phyloP scores from a whole-genome alignment of 2,329 filamentous ascomycete species.

The Xylariaceae sp. region DNA sequence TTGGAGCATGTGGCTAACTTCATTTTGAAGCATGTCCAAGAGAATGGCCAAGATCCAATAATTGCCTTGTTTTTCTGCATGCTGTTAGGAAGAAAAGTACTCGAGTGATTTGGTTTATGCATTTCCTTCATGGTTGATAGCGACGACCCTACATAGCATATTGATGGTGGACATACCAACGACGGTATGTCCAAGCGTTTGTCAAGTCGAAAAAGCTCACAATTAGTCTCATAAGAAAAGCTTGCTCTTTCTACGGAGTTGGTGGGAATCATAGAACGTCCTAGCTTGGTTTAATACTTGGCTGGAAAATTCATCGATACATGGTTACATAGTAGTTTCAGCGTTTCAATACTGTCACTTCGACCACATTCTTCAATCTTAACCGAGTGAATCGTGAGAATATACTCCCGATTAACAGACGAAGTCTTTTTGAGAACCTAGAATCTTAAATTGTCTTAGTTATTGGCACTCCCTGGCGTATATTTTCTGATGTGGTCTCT shows the following conservation, averaged over 20 bases:
- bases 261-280: background rate
- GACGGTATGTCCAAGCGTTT: background rate
- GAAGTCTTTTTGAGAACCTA: too few species aligned
- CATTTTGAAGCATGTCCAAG: conserved; percentile 61
- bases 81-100: conserved; percentile 7
- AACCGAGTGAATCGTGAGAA: too few species aligned
- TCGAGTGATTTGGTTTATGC: conserved; percentile 3
- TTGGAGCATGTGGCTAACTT: conserved; percentile 36
- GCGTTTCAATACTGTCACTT: background rate
- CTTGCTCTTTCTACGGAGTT: background rate
- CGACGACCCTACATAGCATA: background rate
- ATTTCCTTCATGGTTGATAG: conserved; percentile 1
- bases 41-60: conserved; percentile 56
- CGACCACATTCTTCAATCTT: too few species aligned
- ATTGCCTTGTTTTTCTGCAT: conserved; percentile 8
- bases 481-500: too few species aligned
- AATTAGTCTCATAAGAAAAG: background rate
- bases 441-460: too few species aligned
- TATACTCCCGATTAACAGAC: too few species aligned
- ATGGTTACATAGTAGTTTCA: background rate
- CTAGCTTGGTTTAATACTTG: background rate
- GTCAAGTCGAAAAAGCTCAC: background rate
- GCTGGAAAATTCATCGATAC: background rate
- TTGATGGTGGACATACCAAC: background rate
- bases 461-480: too few species aligned